Conservation (phyloP, 176 grass and related monocot genomes). For the Cenchrus fungigraminus region DNA sequence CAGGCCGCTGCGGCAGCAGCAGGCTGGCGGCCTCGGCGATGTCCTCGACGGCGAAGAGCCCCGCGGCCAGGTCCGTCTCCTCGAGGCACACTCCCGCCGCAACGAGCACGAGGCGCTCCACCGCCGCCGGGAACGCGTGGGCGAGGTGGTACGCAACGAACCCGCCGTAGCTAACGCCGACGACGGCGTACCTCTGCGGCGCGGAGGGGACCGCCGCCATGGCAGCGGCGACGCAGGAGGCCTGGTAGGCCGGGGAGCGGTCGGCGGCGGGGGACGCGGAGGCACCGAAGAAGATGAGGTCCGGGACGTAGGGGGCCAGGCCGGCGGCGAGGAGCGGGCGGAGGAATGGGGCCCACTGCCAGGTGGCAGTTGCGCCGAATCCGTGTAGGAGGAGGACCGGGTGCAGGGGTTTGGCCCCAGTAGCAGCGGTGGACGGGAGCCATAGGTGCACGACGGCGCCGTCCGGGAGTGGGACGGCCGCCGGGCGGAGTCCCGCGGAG, state of each 20-base stretch:
- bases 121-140: constrained; percentile 56
- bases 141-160: constrained; percentile 86
- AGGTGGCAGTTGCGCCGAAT: constrained; percentile 83
- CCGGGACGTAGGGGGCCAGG: constrained; percentile 83
- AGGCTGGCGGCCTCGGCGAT: constrained; percentile 67
- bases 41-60: constrained; percentile 74
- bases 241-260: constrained; percentile 79
- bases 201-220: constrained; percentile 45
- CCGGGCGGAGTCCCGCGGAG: constrained; percentile 66
- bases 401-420: constrained; percentile 19
- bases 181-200: constrained; percentile 55
- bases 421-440: constrained; percentile 47
- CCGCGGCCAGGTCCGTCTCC: constrained; percentile 63
- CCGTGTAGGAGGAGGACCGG: constrained; percentile 81
- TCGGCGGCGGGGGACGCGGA: constrained; percentile 61
- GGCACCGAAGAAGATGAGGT: constrained; percentile 88
- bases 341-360: constrained; percentile 86
- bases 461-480: constrained; percentile 52
- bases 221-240: constrained; percentile 47
- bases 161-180: constrained; percentile 85
- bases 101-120: constrained; percentile 68
- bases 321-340: constrained; percentile 70
- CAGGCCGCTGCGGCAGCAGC: constrained; percentile 79
- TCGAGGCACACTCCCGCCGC: constrained; percentile 80
- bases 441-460: constrained; percentile 75